A percentile compares a stretch with the other conserved stretches of the same genome.
phyloP scores from a whole-genome alignment of 768 basidiomycete species.

The Kwoniella mangroviensis region DNA sequence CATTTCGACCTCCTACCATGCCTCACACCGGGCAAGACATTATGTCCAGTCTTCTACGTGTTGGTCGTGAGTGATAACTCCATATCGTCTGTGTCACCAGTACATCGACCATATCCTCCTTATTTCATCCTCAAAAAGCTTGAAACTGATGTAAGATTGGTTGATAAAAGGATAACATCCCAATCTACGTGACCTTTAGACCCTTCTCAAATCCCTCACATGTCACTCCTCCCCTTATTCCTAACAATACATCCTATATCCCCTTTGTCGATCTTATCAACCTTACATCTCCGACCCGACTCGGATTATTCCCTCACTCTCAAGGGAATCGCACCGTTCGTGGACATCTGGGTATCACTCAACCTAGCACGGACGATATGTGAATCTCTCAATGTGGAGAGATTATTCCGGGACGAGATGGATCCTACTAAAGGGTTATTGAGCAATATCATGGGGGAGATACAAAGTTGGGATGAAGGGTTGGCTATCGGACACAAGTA shows the following conservation, averaged over 20 bases:
- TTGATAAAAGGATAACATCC: constrained; percentile 29
- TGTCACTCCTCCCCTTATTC: constrained; percentile 38
- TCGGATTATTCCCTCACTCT: constrained; percentile 22
- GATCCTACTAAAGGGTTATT: constrained; percentile 29
- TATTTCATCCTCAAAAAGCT: neutral
- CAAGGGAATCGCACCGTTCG: constrained; percentile 35
- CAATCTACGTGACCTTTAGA: constrained; percentile 39
- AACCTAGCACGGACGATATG: constrained; percentile 20
- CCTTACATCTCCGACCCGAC: constrained; percentile 11
- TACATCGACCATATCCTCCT: neutral
- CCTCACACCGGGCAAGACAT: constrained; percentile 11
- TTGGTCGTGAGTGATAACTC: constrained; percentile 18
- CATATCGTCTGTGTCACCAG: neutral
- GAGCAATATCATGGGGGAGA: constrained; percentile 14
- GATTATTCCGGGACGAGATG: constrained; percentile 29
- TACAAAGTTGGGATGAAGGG: constrained; percentile 44
- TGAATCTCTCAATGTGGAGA: constrained; percentile 17
- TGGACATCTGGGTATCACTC: constrained; percentile 39
- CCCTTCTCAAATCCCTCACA: constrained; percentile 32
- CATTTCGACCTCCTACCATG: constrained; percentile 21
- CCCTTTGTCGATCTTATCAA: constrained; percentile 28
- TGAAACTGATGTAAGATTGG: neutral
- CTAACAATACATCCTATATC: constrained; percentile 27
- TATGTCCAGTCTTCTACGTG: constrained; percentile 21
- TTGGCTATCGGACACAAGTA: constrained; percentile 38